These are phyloP conservation scores for Globisporangium parvum DNA, from an alignment of 352 stramenopile species.

Conservation along the genomic window DNA sequence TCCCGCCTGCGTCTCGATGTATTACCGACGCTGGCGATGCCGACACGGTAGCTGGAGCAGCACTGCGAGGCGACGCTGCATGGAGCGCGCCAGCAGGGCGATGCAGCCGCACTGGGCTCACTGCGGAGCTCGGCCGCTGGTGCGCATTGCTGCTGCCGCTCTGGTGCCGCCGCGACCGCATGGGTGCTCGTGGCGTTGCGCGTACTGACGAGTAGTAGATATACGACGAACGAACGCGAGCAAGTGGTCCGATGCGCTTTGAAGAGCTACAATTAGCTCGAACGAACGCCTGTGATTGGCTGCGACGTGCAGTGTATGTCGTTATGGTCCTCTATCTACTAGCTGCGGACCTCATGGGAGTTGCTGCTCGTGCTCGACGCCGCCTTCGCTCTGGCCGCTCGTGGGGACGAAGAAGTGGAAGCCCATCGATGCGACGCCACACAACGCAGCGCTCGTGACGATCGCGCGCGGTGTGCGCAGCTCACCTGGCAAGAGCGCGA, in stretches of 20 bases:
- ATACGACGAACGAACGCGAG: too few species aligned
- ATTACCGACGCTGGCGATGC: neutral
- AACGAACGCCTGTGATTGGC: neutral
- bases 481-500: slow-evolving; percentile 43
- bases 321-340: neutral
- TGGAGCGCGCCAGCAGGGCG: neutral
- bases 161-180: slow-evolving; percentile 42
- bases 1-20: neutral
- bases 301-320: neutral
- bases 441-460: slow-evolving; percentile 37
- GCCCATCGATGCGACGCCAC: slow-evolving; percentile 45
- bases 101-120: neutral
- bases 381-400: slow-evolving; percentile 21
- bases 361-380: neutral
- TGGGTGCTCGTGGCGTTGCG: too few species aligned
- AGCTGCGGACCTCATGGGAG: too few species aligned
- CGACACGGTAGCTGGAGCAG: neutral
- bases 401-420: slow-evolving; percentile 53
- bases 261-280: neutral
- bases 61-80: neutral
- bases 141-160: slow-evolving; percentile 48
- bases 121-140: slow-evolving; percentile 5
- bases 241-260: too few species aligned
- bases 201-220: too few species aligned
- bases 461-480: slow-evolving; percentile 37